These are phyloP conservation scores for Rhynchospora tenuis DNA, from an alignment of 176 grass and related monocot species.

Conservation along the genomic window DNA sequence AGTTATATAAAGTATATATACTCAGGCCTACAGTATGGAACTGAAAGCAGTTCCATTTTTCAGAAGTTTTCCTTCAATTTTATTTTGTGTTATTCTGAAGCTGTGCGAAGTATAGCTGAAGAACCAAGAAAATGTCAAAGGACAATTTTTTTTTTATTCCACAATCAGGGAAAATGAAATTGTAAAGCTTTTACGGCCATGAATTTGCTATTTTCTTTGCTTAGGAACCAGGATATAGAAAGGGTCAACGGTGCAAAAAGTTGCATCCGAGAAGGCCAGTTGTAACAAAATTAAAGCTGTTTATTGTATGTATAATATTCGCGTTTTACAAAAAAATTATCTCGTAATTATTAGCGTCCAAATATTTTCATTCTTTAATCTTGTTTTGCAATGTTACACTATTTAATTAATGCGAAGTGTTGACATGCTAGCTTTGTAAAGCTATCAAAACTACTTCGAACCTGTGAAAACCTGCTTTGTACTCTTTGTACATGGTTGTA, in stretches of 20 bases:
- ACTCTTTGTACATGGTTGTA: not conserved
- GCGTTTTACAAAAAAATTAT: not conserved
- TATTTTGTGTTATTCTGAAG: slow-evolving; percentile 28
- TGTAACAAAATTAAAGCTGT: slow-evolving; percentile 19
- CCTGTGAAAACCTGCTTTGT: not conserved
- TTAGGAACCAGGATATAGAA: not conserved
- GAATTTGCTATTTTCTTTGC: slow-evolving; percentile 12
- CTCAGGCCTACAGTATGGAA: not conserved
- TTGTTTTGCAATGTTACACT: not conserved
- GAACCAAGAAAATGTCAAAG: not conserved
- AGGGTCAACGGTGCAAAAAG: slow-evolving; percentile 20
- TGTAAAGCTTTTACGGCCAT: not conserved
- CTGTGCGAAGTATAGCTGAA: slow-evolving; percentile 47
- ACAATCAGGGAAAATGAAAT: slow-evolving; percentile 11
- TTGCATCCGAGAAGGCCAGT: not conserved
- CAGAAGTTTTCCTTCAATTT: not conserved
- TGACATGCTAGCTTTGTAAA: not conserved
- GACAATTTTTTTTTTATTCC: slow-evolving; percentile 11
- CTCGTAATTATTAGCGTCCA: not conserved
- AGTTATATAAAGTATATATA: slow-evolving; percentile 3
- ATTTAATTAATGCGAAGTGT: not conserved
- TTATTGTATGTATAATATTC: slow-evolving; percentile 15
- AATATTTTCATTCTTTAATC: not conserved
- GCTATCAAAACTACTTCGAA: not conserved
- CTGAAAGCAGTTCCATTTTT: slow-evolving; percentile 17